Evolutionary conservation across 345 rosid species (phyloP).

Genomic region (Citrus glauca): DNA sequence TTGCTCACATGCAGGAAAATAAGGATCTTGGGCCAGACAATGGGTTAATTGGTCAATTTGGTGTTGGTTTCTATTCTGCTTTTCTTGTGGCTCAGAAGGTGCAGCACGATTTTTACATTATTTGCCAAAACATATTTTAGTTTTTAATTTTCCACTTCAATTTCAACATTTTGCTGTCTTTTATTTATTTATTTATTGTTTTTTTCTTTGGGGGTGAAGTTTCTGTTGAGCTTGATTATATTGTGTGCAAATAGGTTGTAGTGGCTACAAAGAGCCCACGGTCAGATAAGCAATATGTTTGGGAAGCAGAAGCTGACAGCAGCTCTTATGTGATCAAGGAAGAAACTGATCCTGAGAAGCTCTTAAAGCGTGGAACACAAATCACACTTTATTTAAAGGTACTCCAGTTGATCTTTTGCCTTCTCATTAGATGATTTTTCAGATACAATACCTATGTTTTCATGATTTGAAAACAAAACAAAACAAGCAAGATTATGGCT

Average conservation of each 20-base stretch:
- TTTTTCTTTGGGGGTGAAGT: background rate
- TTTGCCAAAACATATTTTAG: background rate
- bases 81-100: conserved; percentile 97
- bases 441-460: background rate
- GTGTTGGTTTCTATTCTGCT: conserved; percentile 98
- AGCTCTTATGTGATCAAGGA: conserved; percentile 86
- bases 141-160: background rate
- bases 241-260: conserved; percentile 53
- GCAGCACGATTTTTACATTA: conserved; percentile 2
- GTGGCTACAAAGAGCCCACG: conserved; percentile 96
- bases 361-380: conserved; percentile 77
- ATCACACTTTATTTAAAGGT: conserved; percentile 90
- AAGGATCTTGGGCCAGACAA: conserved; percentile 87
- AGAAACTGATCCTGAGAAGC: conserved; percentile 82
- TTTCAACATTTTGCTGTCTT: background rate
- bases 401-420: conserved; percentile 10
- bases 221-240: conserved; percentile 4
- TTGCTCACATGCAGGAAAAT: conserved; percentile 56
- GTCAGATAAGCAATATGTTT: conserved; percentile 91
- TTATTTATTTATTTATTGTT: background rate
- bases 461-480: background rate
- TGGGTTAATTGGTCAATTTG: conserved; percentile 92
- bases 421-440: background rate
- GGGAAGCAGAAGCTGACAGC: conserved; percentile 91
- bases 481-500: background rate